Conservation (phyloP, 2,329 filamentous ascomycete species). For the Aspergillus oerlinghausenensis region DNA sequence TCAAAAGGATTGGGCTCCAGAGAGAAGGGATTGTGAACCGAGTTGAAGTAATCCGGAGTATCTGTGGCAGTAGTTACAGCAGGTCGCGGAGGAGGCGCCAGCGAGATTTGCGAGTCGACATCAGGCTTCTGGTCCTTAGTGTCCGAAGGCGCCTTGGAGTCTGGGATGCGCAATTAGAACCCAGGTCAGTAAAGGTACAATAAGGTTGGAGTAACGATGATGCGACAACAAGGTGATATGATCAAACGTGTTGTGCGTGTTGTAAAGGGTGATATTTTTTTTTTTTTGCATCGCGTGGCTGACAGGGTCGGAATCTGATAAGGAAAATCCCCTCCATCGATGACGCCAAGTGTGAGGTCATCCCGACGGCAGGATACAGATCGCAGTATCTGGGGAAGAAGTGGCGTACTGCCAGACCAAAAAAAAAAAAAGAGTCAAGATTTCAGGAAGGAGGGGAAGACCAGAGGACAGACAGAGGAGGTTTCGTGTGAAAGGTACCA, state of each 20-base stretch:
- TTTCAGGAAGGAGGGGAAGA: conserved; percentile 6
- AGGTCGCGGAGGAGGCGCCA: conserved; percentile 65
- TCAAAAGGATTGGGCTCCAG: conserved; percentile 94
- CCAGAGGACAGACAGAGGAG: conserved; percentile 6
- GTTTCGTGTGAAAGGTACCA: conserved; percentile 1
- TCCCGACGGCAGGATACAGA: conserved; percentile 27
- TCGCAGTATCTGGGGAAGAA: conserved; percentile 21
- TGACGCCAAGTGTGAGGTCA: conserved; percentile 37
- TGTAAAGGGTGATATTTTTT: conserved; percentile 16
- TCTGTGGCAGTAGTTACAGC: conserved; percentile 49
- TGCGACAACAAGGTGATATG: conserved; percentile 9
- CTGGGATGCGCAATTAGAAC: conserved; percentile 12
- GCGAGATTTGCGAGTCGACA: conserved; percentile 59
- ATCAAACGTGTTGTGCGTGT: conserved; percentile 13
- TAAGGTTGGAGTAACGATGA: background rate
- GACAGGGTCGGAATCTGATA: conserved; percentile 13
- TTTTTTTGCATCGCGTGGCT: conserved; percentile 14
- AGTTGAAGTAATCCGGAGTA: conserved; percentile 66
- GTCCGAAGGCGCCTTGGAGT: conserved; percentile 30
- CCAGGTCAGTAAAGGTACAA: conserved; percentile 20
- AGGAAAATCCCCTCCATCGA: conserved; percentile 23
- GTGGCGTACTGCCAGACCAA: conserved; percentile 31
- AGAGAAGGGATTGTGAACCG: conserved; percentile 50
- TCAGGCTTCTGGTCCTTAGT: conserved; percentile 37
- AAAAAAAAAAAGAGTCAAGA: conserved; percentile 22